phyloP scores from a whole-genome alignment of 2,329 filamentous ascomycete genomes.

The Juglanconis juglandina region DNA sequence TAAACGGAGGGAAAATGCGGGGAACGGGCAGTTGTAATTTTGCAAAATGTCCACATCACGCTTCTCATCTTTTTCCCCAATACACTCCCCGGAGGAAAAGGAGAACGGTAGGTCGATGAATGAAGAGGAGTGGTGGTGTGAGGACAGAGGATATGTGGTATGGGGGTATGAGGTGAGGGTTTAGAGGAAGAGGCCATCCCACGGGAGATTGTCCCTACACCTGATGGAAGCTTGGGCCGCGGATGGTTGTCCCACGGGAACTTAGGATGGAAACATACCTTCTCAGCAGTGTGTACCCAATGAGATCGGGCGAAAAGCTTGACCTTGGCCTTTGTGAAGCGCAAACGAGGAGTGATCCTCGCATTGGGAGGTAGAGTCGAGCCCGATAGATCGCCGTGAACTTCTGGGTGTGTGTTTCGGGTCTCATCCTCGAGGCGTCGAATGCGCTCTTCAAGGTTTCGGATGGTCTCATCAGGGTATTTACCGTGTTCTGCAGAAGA shows the following conservation, averaged over 20 bases:
- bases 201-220: too few relatives aligned
- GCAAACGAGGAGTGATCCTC: background rate
- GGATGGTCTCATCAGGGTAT: background rate
- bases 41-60: too few relatives aligned
- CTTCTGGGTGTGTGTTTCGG: background rate
- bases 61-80: too few relatives aligned
- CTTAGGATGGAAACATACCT: background rate
- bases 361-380: background rate
- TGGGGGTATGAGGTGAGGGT: too few relatives aligned
- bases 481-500: background rate
- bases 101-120: too few relatives aligned
- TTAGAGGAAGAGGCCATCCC: too few relatives aligned
- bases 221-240: background rate
- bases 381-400: background rate
- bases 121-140: too few relatives aligned
- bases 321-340: constrained; percentile 1
- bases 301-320: constrained; percentile 3
- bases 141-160: too few relatives aligned
- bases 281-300: constrained; percentile 4
- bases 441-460: background rate
- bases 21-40: too few relatives aligned
- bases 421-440: background rate
- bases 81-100: too few relatives aligned
- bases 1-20: too few relatives aligned
- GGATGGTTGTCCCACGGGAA: background rate